Base-by-base conservation (phyloP, 23 red algal genomes). In the Gracilaria gracilis region DNA sequence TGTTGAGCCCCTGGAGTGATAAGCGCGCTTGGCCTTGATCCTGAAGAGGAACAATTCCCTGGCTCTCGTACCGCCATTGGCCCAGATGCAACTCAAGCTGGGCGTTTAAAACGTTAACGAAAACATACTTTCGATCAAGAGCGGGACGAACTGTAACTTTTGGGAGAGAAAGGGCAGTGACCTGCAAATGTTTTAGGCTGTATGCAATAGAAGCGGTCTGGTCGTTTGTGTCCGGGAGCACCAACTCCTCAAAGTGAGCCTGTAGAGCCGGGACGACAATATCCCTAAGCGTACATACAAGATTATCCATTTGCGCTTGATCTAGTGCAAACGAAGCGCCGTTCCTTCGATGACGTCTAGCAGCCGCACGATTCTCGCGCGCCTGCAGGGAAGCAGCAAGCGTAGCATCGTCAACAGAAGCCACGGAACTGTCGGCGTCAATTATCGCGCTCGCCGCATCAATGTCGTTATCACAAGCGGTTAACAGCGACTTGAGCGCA, bases 241-340 rank as follows among this genome's bases (percentile, higher is more conserved):
- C 79, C 24, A 92, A 44, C 67, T 84, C 78, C 79, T 83, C 89
- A 58, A 92, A 92, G 54, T 84, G 89, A 50, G 79, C 89, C 16
- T 78, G 73, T 32, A 92, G 44, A 42, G 89, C 89, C 5, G 89
- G 89, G 24, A 92, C 80, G 24, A 92, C 79, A 13, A 84, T 83
- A 23, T 83, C 36, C 23, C 65, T 51, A 19, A 92, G 65, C 35
- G 89, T 84, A 25, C 36, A 36, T 13, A 92, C 79, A 36, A 83
- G n/a, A 35, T 67, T 57, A 20, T 84, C 77, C 57, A 92, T 61
- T 28, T 79, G 75, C 15, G 37, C 3, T 21, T 48, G 89, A 21
- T 92, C 39, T 38, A 84, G 33, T 0, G 51, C 29, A 25, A 90
- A 57, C 31, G 32, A 48, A 20, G 74, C 74, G 46, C 64, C 74